Evolutionary conservation across 495 filamentous ascomycete genomes (phyloP).

Genomic region (Aspergillus ellipticus): DNA sequence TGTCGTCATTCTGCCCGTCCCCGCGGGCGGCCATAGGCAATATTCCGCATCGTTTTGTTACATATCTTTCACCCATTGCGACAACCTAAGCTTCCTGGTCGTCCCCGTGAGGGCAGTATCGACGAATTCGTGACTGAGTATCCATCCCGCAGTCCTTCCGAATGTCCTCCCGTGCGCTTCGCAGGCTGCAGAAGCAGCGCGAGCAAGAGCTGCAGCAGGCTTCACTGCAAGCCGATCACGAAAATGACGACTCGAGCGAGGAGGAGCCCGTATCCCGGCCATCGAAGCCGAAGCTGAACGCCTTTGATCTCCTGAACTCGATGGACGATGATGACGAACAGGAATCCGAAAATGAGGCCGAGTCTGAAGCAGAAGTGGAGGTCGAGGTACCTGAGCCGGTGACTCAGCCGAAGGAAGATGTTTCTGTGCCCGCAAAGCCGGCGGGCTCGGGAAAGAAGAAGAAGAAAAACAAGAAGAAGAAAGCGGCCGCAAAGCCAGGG

Average conservation of each 20-base stretch:
- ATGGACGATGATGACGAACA: slow-evolving; percentile 58
- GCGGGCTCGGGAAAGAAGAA: slow-evolving; percentile 27
- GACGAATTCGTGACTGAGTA: neutral
- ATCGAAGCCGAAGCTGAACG: slow-evolving; percentile 44
- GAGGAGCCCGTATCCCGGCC: slow-evolving; percentile 35
- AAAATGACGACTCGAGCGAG: slow-evolving; percentile 51
- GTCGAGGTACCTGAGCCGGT: slow-evolving; percentile 27
- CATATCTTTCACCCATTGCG: neutral
- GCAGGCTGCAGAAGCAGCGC: slow-evolving; percentile 66
- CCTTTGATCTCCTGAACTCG: slow-evolving; percentile 51
- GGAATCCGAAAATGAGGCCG: slow-evolving; percentile 30
- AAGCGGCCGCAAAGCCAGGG: slow-evolving; percentile 17
- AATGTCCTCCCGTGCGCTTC: slow-evolving; percentile 80
- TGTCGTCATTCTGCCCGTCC: slow-evolving; percentile 40
- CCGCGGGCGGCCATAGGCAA: slow-evolving; percentile 19
- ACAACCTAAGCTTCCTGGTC: slow-evolving; percentile 1
- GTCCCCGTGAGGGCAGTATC: neutral
- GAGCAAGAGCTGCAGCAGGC: slow-evolving; percentile 60
- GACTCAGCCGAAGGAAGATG: slow-evolving; percentile 13
- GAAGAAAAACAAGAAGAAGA: slow-evolving; percentile 51
- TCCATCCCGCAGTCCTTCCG: neutral
- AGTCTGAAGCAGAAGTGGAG: slow-evolving; percentile 34
- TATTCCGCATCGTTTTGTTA: neutral
- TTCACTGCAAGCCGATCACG: slow-evolving; percentile 24
- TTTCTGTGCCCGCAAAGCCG: slow-evolving; percentile 16